Conservation (phyloP, 805 yeast species). For the Ogataea corticis region DNA sequence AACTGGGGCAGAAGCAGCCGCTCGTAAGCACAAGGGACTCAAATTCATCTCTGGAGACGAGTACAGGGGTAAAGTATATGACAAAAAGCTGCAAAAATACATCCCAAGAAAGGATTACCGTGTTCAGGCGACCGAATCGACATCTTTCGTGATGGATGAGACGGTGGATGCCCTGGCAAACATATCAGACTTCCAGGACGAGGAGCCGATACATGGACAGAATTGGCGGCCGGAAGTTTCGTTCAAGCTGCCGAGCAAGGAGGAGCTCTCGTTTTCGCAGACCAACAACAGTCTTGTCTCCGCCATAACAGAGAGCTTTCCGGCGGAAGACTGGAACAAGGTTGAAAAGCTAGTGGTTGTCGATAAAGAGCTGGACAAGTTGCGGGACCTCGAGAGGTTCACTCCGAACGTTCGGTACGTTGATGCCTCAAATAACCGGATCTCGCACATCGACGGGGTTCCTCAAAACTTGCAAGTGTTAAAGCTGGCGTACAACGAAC, state of each 20-base stretch:
- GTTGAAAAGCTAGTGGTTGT: constrained; percentile 40
- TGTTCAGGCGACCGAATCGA: not conserved
- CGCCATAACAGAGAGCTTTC: constrained; percentile 44
- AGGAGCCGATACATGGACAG: not conserved
- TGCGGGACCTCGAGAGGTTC: constrained; percentile 44
- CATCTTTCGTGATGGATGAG: constrained; percentile 8
- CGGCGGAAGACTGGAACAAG: constrained; percentile 44
- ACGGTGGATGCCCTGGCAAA: constrained; percentile 21
- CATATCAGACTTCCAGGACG: constrained; percentile 22
- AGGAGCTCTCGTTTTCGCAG: constrained; percentile 49
- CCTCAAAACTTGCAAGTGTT: constrained; percentile 42
- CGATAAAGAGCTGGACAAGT: constrained; percentile 37
- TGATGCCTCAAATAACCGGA: constrained; percentile 43
- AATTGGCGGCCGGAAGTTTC: constrained; percentile 23
- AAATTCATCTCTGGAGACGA: constrained; percentile 35
- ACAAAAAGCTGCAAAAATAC: constrained; percentile 27
- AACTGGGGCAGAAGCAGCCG: not conserved
- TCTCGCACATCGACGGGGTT: constrained; percentile 47
- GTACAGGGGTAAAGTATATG: constrained; percentile 33
- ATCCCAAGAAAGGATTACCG: constrained; percentile 24
- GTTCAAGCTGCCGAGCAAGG: constrained; percentile 18
- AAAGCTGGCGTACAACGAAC: constrained; percentile 38
- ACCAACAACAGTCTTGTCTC: constrained; percentile 45
- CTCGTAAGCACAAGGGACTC: constrained; percentile 23
- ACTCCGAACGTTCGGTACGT: constrained; percentile 44